Evolutionary conservation across 441 rosid genomes (phyloP), one percentile per base, ranked within the genome.

Genomic region (Metrosideros polymorpha): DNA sequence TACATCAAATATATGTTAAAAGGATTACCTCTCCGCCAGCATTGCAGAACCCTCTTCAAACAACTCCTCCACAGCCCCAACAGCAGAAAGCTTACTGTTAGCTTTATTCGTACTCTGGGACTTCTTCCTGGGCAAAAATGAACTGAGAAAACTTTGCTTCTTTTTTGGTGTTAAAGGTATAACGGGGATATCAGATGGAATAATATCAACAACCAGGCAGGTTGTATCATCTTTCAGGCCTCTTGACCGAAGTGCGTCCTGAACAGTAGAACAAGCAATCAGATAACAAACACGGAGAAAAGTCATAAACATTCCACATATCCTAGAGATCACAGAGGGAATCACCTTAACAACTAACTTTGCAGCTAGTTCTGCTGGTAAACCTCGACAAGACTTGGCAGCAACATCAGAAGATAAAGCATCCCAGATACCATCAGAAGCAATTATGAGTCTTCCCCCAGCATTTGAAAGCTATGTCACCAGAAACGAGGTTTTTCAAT

Each of bases 381-480:
- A 91, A 85, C 99, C 99, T 24, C 98, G 94, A 50, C 98, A 97
- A 85, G 97, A 92, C 89, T 95, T 93, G 87, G 99, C 99, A 88
- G 99, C 99, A 93, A 91, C 49, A 86, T 94, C 99, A 86, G 99
- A 97, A 88, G 99, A 91, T 89, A 97, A 86, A 71, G 98, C 94
- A 89, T 97, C 99, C 99, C 99, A 97, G 84, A 97, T 96, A 88
- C 99, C 99, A 91, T 97, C 99, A 82, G 99, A 97, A 85, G 99
- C 99, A 83, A 97, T 97, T 84, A 97, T 91, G 85, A 97, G 98
- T 85, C 99, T 93, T 86, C 99, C 99, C 55, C 99, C 99, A 86
- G 98, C 96, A 90, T 90, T 91, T 86, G 99, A 94, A 84, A 97
- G 93, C 99, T 97, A 90, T 51, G 84, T 27, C 87, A 82, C 55